Percentiles rank a stretch among this genome's conserved stretches.
phyloP scores from a whole-genome alignment of 176 grass and related monocot species.

The Sorghum bicolor region Sorghum_bicolor_NCBIv3 NC_012870.2:2392501-2393000 shows the following conservation, averaged over 20 bases:
- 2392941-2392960: neutral
- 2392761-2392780: conserved; percentile 83
- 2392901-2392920: conserved; percentile 81
- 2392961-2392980: conserved; percentile 11
- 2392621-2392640: conserved; percentile 83
- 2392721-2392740: conserved; percentile 67
- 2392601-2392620: conserved; percentile 86
- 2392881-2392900: conserved; percentile 83
- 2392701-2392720: conserved; percentile 88
- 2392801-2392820: conserved; percentile 87
- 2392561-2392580: conserved; percentile 83
- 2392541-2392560: conserved; percentile 68
- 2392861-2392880: conserved; percentile 86
- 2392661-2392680: conserved; percentile 83
- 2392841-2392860: conserved; percentile 70
- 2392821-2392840: conserved; percentile 71
- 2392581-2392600: conserved; percentile 65
- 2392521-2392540: conserved; percentile 83
- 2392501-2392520: conserved; percentile 70
- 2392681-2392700: conserved; percentile 93
- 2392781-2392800: conserved; percentile 83
- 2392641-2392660: conserved; percentile 72
- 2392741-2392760: conserved; percentile 78
- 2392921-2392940: neutral
- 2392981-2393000: conserved; percentile 52